Percentiles rank a stretch among this genome's conserved stretches.
Conservation (phyloP, 2,329 filamentous ascomycete genomes). For the Colletotrichum sp. region DNA sequence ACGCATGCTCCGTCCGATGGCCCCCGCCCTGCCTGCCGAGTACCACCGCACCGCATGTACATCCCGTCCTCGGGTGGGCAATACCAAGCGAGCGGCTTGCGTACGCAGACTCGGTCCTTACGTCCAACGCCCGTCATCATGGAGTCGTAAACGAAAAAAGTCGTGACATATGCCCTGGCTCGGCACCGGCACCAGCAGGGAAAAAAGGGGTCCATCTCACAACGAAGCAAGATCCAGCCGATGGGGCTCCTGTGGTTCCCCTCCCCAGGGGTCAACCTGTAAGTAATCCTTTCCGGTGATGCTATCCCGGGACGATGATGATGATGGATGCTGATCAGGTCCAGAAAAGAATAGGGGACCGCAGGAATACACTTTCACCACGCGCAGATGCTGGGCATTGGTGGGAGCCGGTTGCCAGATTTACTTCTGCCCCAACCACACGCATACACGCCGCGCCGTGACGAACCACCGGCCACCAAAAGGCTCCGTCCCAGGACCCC, state of each 20-base stretch:
- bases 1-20: neutral
- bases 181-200: neutral
- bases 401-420: neutral
- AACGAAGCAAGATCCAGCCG: neutral
- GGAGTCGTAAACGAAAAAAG: neutral
- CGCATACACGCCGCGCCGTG: neutral
- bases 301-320: neutral
- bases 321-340: neutral
- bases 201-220: neutral
- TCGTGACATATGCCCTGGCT: neutral
- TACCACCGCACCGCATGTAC: neutral
- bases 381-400: neutral
- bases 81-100: neutral
- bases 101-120: neutral
- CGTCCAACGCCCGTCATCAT: constrained; percentile 5
- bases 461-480: neutral
- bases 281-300: neutral
- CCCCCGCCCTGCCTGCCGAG: neutral
- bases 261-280: constrained; percentile 6
- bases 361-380: neutral
- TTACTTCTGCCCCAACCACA: neutral
- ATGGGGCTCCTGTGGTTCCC: neutral
- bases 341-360: neutral
- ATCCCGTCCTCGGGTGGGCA: neutral
- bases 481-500: neutral